Base-by-base conservation (phyloP, 495 filamentous ascomycete species). In the Hyaloscypha finlandica region DNA sequence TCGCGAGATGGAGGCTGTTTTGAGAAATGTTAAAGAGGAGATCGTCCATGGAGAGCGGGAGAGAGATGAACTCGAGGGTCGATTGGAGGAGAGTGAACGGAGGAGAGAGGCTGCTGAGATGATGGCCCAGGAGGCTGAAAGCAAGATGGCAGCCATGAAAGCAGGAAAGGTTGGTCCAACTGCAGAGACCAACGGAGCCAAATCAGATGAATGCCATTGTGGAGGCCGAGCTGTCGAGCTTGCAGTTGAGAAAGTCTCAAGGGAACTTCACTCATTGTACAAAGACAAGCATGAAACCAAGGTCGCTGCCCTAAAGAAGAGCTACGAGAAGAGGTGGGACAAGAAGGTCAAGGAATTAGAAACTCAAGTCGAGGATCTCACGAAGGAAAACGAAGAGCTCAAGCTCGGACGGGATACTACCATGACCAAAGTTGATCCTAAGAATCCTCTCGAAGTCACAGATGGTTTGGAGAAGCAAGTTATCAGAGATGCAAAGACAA, bases 261-360 rank as follows among this genome's bases (percentile, higher is more conserved):
- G 90, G 12, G 95, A 99, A 71, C 83, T 98, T 30, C 95, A 99
- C 73, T 83, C 86, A 0, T 83, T 97, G n/a, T 99, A 99, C 81
- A 97, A 97, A 78, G 84, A 86, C 74, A 99, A 99, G 75, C 96
- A 99, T 74, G 94, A 97, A 79, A 90, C 87, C 56, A 99, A 99
- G 79, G 94, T 98, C 31, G 85, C 90, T 0, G 93, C 93, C 8
- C 82, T 99, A 65, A 97, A 97, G 80, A 97, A 97, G 76, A 93
- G 89, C 76, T 98, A 97, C 77, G 92, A 97, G 73, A 83, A 83
- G 52, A 87, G 94, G 56, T 93, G 91, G 88, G 92, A 96, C 74
- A 94, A 95, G 80, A 92, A 89, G 67, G 80, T 92, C 35, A 82
- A 83, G 32, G 90, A 92, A 69, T 85, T 94, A 3, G 90, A 97